Base-by-base conservation (phyloP, 208 protist species). In the Zelonia costaricensis region DNA sequence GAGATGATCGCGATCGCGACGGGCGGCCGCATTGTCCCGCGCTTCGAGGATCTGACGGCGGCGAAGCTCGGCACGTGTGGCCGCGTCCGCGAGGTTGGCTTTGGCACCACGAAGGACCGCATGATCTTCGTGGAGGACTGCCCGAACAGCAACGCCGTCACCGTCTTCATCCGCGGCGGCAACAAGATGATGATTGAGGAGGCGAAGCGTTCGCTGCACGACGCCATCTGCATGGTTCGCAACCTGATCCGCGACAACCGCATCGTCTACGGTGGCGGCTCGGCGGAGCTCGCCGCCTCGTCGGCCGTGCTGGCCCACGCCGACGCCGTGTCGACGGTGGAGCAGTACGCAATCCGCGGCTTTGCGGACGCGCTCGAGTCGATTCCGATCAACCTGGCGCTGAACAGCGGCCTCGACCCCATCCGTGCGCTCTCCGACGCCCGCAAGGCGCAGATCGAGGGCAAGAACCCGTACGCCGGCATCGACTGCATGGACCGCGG, bases 111-210 rank as follows among this genome's bases (percentile, higher is more conserved):
- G 16, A 98, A 98, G 77, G 98, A 99, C 67, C 86, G 96, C 57
- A 99, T 99, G 94, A 85, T 99, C 33, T 94, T 99, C 58, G 98
- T 99, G 75, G 98, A 99, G 88, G 87, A 98, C 30, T 99, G 98
- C 87, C 79, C 97, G 6, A 97, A 99, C 79, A 95, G 92, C 38
- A 97, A 98, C 48, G 98, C 99, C 23, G 98, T 99, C 15, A 99
- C 99, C 7, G 88, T 99, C 36, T 99, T 99, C 38, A 95, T 99
- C 53, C 93, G 99, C 51, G 99, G 98, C 62, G 97, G 98, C 42
- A 99, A 99, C 80, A 96, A 98, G 74, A 99, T 99, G 98, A 99
- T 99, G 75, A 92, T 99, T 48, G 99, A 99, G 53, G 99, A 99
- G 91, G 98, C 98, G 6, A 99, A 99, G 75, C 90, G 99, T 65